These are phyloP conservation scores for Avena eriantha DNA, from an alignment of 176 grass and related monocot genomes.

Conservation along the genomic window DNA sequence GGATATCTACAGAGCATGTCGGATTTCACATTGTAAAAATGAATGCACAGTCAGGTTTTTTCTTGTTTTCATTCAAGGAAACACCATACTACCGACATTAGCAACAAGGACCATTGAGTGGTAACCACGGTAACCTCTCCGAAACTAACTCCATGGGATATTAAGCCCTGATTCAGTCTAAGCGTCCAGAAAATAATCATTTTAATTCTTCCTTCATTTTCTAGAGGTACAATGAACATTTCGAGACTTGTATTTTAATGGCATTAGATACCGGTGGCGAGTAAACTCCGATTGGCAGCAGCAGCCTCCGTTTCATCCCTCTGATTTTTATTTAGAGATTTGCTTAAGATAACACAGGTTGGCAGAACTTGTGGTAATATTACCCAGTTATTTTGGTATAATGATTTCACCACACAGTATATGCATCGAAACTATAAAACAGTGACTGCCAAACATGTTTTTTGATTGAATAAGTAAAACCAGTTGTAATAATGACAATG, in stretches of 20 bases:
- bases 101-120: background rate
- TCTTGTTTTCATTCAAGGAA: conserved; percentile 3
- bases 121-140: background rate
- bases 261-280: conserved; percentile 65
- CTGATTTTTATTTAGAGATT: conserved; percentile 85
- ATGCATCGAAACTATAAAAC: conserved; percentile 37
- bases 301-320: conserved; percentile 91
- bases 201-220: conserved; percentile 14
- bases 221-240: conserved; percentile 21
- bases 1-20: background rate
- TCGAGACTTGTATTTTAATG: background rate
- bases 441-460: conserved; percentile 6
- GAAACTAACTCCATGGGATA: conserved; percentile 3
- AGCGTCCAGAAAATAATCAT: conserved; percentile 31
- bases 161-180: background rate
- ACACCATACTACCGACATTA: background rate
- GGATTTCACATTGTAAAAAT: background rate
- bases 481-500: background rate
- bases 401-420: conserved; percentile 24
- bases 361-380: conserved; percentile 70
- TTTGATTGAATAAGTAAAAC: conserved; percentile 9
- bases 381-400: conserved; percentile 33
- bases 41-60: background rate
- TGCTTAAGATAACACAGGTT: conserved; percentile 81
- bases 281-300: conserved; percentile 86